phyloP scores from a whole-genome alignment of 345 rosid genomes.

The Luvunga scandens region DNA sequence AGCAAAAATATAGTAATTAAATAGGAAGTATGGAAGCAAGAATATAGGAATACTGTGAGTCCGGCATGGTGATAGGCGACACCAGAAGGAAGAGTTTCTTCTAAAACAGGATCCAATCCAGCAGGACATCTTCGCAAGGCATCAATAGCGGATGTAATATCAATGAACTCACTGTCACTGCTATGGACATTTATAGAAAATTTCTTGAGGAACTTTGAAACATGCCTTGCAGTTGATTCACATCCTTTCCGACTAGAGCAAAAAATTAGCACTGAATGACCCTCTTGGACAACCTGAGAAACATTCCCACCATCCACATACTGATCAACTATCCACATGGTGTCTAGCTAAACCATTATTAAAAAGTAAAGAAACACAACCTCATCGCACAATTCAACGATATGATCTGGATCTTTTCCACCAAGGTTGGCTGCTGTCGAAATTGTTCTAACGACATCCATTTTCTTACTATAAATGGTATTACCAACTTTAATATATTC shows the following conservation, averaged over 20 bases:
- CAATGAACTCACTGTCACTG: conserved; percentile 54
- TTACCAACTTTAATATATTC: conserved; percentile 87
- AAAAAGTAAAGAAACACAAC: conserved; percentile 34
- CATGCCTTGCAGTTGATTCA: conserved; percentile 92
- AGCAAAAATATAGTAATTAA: not conserved
- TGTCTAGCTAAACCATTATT: conserved; percentile 1
- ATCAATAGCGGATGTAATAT: conserved; percentile 71
- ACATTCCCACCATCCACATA: conserved; percentile 9
- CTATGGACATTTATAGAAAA: conserved; percentile 37
- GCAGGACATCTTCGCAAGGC: conserved; percentile 74
- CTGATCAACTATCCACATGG: conserved; percentile 3
- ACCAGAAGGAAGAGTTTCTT: conserved; percentile 90
- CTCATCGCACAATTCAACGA: conserved; percentile 92
- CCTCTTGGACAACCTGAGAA: conserved; percentile 89
- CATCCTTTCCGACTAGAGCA: conserved; percentile 99
- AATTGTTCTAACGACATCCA: conserved; percentile 79
- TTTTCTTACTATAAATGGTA: conserved; percentile 75
- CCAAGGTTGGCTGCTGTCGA: conserved; percentile 63
- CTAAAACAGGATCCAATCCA: conserved; percentile 87
- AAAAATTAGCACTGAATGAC: conserved; percentile 89
- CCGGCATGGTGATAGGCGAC: conserved; percentile 99
- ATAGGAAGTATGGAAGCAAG: conserved; percentile 21
- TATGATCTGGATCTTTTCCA: conserved; percentile 97
- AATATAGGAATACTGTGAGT: conserved; percentile 61
- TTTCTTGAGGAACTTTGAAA: conserved; percentile 73